Evolutionary conservation across 2,329 filamentous ascomycete species (phyloP), one percentile per base, ranked within the genome.

Genomic region (Parastagonospora avenae): DNA sequence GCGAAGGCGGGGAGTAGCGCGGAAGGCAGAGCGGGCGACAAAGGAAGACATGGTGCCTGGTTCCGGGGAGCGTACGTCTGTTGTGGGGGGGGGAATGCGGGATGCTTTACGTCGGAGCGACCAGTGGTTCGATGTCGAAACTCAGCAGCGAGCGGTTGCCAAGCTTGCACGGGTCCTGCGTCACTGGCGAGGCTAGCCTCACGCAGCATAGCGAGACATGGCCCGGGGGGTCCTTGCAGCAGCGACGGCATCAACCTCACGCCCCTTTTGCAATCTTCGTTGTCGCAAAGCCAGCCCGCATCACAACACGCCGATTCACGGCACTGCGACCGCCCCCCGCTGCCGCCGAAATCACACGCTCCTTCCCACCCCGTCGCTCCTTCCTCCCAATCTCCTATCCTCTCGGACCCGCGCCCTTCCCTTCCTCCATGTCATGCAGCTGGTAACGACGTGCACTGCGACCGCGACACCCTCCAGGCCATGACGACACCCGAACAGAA

Each of bases 1-100:
- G 63, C 70, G 73, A 70, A 79, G 72, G 74, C 75, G 71, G 59
- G 74, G 77, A 52, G 76, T 67, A 49, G 77, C 77, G 58, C 76
- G 73, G 67, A 79, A 75, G 60, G 77, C 77, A 52, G 74, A 65
- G 64, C 77, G 74, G 60, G 75, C 71, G 54, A 69, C 55, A 59
- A 80, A 74, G 57, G 77, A 74, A 52, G 77, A 77, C 77, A 80
- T 80, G 52, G 53, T 71, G 70, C 37, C 15, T 60, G 44, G 59
- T 64, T 64, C 63, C 41, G 46, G 47, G 32, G 43, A 41, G 36
- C 33, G 54, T 46, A 54, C 52, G 51, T 48, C 56, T 54, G 59
- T 51, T 54, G 52, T 35, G 54, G 45, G 47, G 54, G 41, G 27
- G 14, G 45, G 39, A 42, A 42, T 45, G 52, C 27, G 36, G 38